These are phyloP conservation scores for Candida quercuum DNA, from an alignment of 805 yeast species.

Conservation along the genomic window DNA sequence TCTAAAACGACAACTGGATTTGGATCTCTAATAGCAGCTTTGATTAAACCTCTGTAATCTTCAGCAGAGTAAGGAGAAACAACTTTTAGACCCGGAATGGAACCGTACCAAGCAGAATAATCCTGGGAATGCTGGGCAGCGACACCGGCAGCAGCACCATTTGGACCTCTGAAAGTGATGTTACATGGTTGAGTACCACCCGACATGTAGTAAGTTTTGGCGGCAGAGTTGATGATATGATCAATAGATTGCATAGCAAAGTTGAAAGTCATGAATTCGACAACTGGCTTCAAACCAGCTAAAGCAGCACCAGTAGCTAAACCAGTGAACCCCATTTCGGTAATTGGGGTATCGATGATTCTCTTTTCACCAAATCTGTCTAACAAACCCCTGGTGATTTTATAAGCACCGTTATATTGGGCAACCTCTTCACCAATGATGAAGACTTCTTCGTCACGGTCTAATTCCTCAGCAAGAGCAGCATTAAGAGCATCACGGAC, in stretches of 20 bases:
- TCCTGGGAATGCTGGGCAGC: constrained; percentile 99
- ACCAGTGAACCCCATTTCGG: constrained; percentile 99
- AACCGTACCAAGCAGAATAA: constrained; percentile 96
- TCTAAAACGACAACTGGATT: constrained; percentile 95
- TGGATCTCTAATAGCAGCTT: constrained; percentile 98
- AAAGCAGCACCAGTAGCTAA: constrained; percentile 81
- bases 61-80: constrained; percentile 92
- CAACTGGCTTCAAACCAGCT: constrained; percentile 84
- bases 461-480: constrained; percentile 96
- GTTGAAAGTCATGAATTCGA: constrained; percentile 99
- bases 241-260: constrained; percentile 99
- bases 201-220: constrained; percentile 97
- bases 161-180: constrained; percentile 98
- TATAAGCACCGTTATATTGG: constrained; percentile 98
- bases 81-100: constrained; percentile 97
- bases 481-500: constrained; percentile 96
- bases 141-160: constrained; percentile 99
- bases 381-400: constrained; percentile 89
- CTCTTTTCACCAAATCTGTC: constrained; percentile 73
- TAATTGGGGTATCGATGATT: constrained; percentile 89
- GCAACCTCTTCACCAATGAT: constrained; percentile 99
- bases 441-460: constrained; percentile 90
- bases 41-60: constrained; percentile 92
- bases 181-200: constrained; percentile 98
- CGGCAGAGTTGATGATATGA: constrained; percentile 97